Conservation (phyloP, 202 grass and related monocot genomes). For the Miscanthus sacchariflorus region DNA sequence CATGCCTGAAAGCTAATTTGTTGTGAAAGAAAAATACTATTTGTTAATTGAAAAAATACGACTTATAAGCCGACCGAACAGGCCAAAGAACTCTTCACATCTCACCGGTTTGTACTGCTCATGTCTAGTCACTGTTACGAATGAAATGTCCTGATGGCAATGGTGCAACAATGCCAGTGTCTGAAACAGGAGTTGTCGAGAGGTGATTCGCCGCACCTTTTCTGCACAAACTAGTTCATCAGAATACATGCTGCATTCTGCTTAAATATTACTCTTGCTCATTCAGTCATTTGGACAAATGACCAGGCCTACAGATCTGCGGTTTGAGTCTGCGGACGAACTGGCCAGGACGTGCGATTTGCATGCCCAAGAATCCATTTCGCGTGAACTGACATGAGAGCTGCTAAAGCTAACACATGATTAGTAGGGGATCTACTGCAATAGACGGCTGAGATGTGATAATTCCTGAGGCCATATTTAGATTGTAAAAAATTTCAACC, state of each 20-base stretch:
- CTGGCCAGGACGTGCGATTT: not conserved
- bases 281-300: not conserved
- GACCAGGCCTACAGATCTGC: not conserved
- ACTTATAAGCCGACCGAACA: no score
- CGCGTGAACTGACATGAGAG: not conserved
- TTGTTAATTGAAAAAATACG: no score
- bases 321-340: not conserved
- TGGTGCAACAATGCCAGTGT: not conserved
- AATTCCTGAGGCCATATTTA: no score
- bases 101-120: not conserved
- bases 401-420: not conserved
- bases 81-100: not conserved
- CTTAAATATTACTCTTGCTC: not conserved
- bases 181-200: not conserved
- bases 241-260: not conserved
- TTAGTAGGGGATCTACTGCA: not conserved
- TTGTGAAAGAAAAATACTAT: no score
- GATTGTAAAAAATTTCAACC: no score
- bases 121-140: not conserved
- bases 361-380: not conserved
- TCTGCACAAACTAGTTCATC: not conserved
- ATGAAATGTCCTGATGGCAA: slow-evolving; percentile 1
- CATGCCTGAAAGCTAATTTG: no score
- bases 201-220: not conserved
- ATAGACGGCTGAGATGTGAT: slow-evolving; percentile 14